Base-by-base conservation (phyloP, 2,329 filamentous ascomycete species). In the Verticillium nubilum region DNA sequence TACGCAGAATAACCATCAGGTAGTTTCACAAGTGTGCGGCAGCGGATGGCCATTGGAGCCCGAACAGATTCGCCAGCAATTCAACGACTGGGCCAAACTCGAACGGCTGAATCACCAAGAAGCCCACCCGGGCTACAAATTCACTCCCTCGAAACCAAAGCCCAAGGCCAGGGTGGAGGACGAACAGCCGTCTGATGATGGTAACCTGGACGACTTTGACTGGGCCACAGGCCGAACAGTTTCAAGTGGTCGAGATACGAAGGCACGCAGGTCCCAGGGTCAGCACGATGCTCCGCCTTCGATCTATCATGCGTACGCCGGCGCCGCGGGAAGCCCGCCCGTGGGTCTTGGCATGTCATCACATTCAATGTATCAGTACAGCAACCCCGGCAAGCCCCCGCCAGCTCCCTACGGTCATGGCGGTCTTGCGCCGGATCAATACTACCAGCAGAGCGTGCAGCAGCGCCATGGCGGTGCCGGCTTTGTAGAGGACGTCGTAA, bases 71-170 rank as follows among this genome's bases (percentile, higher is more conserved):
- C 86, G 88, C 59, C 83, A 88, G 23, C 82, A 88, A 67, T 99
- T 92, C 77, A 91, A 90, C 69, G 79, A 86, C 17, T 88, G 91
- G 78, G 91, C 95, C 25, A 86, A 85, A 67, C 81, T 90, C 23
- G 95, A 98, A 74, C 85, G 92, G 52, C 82, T 87, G 66, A 96
- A 96, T 73, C 94, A 98, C 72, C 85, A 89, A 58, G 82, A 84
- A 58, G 92, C 94, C 2, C 92, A 96, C 66, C 95, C 95, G 0
- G 86, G 86, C 50, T 99, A 98, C 80, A 98, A 96, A 74, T 99
- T 98, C 76, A 89, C 90, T 2, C 94, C 94, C 1, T 88, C 88
- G 67, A 96, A 95, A 74, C 76, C 80, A 28, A 74, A 76, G 53
- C 79, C 79, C 63, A 77, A 75, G 63, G 52, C 62, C 33, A 73